These are phyloP conservation scores for Ophiostoma piceae DNA, from an alignment of 2,329 filamentous ascomycete genomes.

Conservation along the genomic window DNA sequence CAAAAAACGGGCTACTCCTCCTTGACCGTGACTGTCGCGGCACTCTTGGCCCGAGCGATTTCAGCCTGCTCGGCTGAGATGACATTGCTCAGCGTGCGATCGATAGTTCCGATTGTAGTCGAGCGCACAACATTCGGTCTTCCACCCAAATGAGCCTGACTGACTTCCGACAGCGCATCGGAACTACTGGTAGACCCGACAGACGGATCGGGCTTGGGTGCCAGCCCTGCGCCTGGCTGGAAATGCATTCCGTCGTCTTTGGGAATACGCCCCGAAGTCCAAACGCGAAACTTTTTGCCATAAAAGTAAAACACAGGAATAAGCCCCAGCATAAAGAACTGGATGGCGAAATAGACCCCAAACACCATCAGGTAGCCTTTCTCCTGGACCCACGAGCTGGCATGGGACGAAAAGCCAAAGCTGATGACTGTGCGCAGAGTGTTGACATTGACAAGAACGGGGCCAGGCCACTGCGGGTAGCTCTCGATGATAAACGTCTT, in stretches of 20 bases:
- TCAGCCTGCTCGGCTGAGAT: neutral
- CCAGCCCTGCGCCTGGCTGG: neutral
- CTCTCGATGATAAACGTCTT: conserved; percentile 1
- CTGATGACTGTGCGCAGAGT: neutral
- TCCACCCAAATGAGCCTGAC: neutral
- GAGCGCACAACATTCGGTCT: neutral
- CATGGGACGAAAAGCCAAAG: neutral
- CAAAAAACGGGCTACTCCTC: neutral
- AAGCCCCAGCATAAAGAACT: neutral
- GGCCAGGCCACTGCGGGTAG: neutral
- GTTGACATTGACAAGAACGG: neutral
- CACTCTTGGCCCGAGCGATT: neutral
- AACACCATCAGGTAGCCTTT: neutral
- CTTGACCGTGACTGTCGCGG: neutral
- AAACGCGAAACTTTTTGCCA: neutral
- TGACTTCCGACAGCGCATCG: neutral
- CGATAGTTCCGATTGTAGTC: neutral
- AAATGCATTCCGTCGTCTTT: neutral
- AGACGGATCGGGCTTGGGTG: neutral
- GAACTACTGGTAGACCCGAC: neutral
- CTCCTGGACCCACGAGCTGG: neutral
- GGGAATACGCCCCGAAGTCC: neutral
- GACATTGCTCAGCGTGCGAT: neutral
- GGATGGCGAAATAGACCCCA: neutral
- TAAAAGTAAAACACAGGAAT: neutral